Evolutionary conservation across 805 yeast genomes (phyloP).

Genomic region (Lipomyces orientalis): DNA sequence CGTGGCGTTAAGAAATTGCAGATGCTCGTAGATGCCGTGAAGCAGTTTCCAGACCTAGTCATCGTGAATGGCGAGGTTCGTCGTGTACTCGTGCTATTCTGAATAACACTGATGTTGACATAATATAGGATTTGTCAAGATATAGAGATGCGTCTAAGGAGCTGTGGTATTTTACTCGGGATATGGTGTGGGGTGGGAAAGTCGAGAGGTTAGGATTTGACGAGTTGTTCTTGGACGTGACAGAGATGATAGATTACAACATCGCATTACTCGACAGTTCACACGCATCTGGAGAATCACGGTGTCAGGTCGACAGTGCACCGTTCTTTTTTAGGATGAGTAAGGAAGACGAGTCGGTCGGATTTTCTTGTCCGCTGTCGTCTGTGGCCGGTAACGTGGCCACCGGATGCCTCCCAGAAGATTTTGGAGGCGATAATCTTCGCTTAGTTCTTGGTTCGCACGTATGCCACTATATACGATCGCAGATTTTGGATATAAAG

Average conservation of each 20-base stretch:
- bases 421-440: conserved; percentile 6
- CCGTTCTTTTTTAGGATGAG: conserved; percentile 10
- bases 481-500: conserved; percentile 4
- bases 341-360: neutral
- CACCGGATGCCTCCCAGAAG: neutral
- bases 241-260: conserved; percentile 17
- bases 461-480: conserved; percentile 13
- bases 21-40: conserved; percentile 13
- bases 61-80: conserved; percentile 29
- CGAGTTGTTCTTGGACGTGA: conserved; percentile 25
- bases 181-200: conserved; percentile 13
- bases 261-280: conserved; percentile 8
- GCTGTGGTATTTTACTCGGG: conserved; percentile 13
- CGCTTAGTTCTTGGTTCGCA: conserved; percentile 18
- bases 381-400: conserved; percentile 15
- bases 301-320: neutral
- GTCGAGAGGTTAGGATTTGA: conserved; percentile 27
- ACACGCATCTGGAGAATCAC: neutral
- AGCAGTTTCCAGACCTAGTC: conserved; percentile 14
- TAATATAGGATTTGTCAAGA: conserved; percentile 17
- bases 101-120: neutral
- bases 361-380: conserved; percentile 11
- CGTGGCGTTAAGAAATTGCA: conserved; percentile 19
- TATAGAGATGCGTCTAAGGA: conserved; percentile 23
- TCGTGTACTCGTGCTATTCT: neutral